Conservation (phyloP, 345 rosid species). For the Eucalyptus curtisii region DNA sequence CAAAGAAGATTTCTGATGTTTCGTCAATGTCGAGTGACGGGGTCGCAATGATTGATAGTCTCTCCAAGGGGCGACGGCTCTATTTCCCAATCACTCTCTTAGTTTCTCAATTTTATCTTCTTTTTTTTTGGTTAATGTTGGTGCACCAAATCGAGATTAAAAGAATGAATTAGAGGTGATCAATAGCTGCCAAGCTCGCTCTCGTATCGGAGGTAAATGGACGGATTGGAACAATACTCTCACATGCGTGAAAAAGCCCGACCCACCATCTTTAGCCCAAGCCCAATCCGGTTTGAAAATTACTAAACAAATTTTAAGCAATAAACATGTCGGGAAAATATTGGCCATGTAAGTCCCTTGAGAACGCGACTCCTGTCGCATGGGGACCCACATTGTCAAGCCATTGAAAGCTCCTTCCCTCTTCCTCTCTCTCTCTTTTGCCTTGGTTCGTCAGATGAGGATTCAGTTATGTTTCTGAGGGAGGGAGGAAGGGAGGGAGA, state of each 20-base stretch:
- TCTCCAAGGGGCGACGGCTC: not conserved
- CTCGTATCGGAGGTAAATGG: not conserved
- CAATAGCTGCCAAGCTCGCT: not conserved
- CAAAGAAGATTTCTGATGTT: not conserved
- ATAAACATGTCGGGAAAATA: no score
- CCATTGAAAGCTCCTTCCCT: no score
- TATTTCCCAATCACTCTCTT: not conserved
- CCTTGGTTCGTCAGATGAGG: no score
- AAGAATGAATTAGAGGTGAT: not conserved
- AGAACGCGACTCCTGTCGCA: no score
- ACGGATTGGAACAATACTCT: not conserved
- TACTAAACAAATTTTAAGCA: not conserved
- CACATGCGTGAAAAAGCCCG: not conserved
- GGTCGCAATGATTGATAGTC: not conserved
- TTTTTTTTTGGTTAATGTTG: not conserved
- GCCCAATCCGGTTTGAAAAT: not conserved
- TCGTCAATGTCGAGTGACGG: accelerated
- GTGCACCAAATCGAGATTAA: not conserved
- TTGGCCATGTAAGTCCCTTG: no score
- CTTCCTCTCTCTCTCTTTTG: no score
- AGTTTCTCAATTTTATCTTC: not conserved
- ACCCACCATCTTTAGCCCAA: not conserved
- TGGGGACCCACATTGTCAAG: no score
- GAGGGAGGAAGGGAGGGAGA: no score
- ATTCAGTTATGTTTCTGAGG: no score